A percentile compares a stretch with the other conserved stretches of the same genome.
These are phyloP conservation scores for Thozetella sp. DNA, from an alignment of 495 filamentous ascomycete genomes.

Conservation along the genomic window DNA sequence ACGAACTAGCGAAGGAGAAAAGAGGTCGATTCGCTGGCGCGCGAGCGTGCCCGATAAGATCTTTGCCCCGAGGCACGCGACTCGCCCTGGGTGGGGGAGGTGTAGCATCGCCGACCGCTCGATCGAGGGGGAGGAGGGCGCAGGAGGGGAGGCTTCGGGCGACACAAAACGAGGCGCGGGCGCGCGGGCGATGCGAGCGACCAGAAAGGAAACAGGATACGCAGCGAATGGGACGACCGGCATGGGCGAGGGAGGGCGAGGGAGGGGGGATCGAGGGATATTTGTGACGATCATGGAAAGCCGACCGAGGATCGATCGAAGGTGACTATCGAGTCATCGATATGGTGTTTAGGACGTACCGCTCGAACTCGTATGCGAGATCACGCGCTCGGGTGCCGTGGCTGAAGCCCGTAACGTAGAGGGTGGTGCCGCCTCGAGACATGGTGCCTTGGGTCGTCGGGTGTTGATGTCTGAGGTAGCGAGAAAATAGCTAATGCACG, in stretches of 20 bases:
- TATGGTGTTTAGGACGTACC: slow-evolving; percentile 59
- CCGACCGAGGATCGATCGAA: slow-evolving; percentile 39
- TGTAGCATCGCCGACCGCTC: slow-evolving; percentile 54
- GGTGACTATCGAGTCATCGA: slow-evolving; percentile 46
- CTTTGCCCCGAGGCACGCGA: slow-evolving; percentile 32
- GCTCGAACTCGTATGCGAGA: slow-evolving; percentile 99
- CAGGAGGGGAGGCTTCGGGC: slow-evolving; percentile 28
- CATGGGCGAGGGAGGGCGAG: slow-evolving; percentile 29
- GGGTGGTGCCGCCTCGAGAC: slow-evolving; percentile 92
- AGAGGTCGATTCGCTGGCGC: slow-evolving; percentile 18
- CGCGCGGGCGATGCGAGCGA: slow-evolving; percentile 38
- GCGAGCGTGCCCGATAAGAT: slow-evolving; percentile 23
- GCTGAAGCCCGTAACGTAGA: slow-evolving; percentile 97
- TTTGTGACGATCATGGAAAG: slow-evolving; percentile 27
- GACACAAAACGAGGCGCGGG: slow-evolving; percentile 36
- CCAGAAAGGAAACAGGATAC: slow-evolving; percentile 32
- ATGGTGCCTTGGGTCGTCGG: slow-evolving; percentile 49
- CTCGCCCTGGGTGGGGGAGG: slow-evolving; percentile 34
- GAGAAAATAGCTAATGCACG: slow-evolving; percentile 16
- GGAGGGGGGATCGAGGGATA: slow-evolving; percentile 25
- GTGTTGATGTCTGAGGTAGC: slow-evolving; percentile 7
- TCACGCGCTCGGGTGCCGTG: slow-evolving; percentile 99
- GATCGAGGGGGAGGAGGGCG: slow-evolving; percentile 45
- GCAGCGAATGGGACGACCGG: slow-evolving; percentile 27
- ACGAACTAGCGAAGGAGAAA: slow-evolving; percentile 17